Conservation (phyloP, 805 yeast species). For the Candida ortonii region DNA sequence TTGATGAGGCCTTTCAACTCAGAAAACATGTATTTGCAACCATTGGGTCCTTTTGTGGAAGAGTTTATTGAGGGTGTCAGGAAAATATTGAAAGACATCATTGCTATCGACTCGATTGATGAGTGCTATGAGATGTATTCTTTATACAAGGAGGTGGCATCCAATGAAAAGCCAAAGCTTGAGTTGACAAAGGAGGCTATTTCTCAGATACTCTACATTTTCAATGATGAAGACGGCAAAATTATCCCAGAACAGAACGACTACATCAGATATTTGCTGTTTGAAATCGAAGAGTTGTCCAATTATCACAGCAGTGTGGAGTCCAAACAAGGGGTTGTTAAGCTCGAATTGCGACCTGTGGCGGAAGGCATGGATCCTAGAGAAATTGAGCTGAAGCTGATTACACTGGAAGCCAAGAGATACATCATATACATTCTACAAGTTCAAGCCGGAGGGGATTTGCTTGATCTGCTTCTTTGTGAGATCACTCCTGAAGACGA, state of each 20-base stretch:
- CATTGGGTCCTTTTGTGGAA: slow-evolving; percentile 69
- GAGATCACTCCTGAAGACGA: slow-evolving; percentile 74
- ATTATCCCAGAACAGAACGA: slow-evolving; percentile 48
- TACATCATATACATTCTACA: slow-evolving; percentile 78
- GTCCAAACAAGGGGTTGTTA: slow-evolving; percentile 17
- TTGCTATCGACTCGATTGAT: slow-evolving; percentile 57
- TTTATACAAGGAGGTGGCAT: slow-evolving; percentile 60
- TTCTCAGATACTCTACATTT: slow-evolving; percentile 40
- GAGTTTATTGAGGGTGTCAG: slow-evolving; percentile 47
- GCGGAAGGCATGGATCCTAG: slow-evolving; percentile 37
- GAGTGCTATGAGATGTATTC: slow-evolving; percentile 56
- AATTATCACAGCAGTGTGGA: slow-evolving; percentile 20
- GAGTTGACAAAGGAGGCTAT: slow-evolving; percentile 45
- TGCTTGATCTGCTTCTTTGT: slow-evolving; percentile 48
- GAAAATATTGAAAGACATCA: slow-evolving; percentile 43
- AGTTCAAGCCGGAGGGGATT: slow-evolving; percentile 75
- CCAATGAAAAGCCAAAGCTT: slow-evolving; percentile 44
- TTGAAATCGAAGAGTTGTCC: slow-evolving; percentile 22
- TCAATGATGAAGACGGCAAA: slow-evolving; percentile 41
- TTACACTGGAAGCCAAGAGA: slow-evolving; percentile 76
- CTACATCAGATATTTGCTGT: slow-evolving; percentile 32
- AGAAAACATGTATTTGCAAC: slow-evolving; percentile 68
- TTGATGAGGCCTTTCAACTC: slow-evolving; percentile 63
- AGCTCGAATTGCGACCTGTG: slow-evolving; percentile 22
- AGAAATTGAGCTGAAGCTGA: slow-evolving; percentile 37